phyloP scores from a whole-genome alignment of 495 filamentous ascomycete genomes.

The Cercophora samala region DNA sequence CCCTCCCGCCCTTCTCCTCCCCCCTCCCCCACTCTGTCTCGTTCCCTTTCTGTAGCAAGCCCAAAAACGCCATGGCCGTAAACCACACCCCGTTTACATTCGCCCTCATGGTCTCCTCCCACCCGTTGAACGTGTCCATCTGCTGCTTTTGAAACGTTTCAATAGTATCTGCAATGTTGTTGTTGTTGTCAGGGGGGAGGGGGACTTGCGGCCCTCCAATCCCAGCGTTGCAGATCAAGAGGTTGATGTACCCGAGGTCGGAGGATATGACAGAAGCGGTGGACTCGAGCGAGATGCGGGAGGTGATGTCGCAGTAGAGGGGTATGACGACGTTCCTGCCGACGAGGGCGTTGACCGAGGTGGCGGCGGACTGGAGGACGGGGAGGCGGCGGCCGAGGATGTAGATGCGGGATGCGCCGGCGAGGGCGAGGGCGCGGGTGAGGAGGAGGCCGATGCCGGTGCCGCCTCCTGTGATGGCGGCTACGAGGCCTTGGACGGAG shows the following conservation, averaged over 20 bases:
- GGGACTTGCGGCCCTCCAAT: constrained; percentile 52
- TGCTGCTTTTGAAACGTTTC: constrained; percentile 44
- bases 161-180: too few relatives aligned
- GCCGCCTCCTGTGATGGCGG: constrained; percentile 63
- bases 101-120: constrained; percentile 54
- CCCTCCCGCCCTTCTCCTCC: not conserved
- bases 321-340: constrained; percentile 47
- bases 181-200: too few relatives aligned
- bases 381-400: constrained; percentile 65
- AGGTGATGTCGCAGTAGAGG: constrained; percentile 63
- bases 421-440: constrained; percentile 56
- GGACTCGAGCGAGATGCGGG: constrained; percentile 54
- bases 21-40: constrained; percentile 31
- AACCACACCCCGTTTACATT: constrained; percentile 62
- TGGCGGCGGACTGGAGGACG: constrained; percentile 50
- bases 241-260: constrained; percentile 58
- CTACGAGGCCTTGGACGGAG: constrained; percentile 57
- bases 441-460: constrained; percentile 66
- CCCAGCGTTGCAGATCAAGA: constrained; percentile 67
- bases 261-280: constrained; percentile 51
- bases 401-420: constrained; percentile 65
- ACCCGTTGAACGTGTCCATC: constrained; percentile 57
- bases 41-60: constrained; percentile 61
- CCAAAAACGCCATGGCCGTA: constrained; percentile 61
- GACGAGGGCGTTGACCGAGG: constrained; percentile 34